phyloP scores from a whole-genome alignment of 164 flowering plant species.

The Paratinospora sagittata region DNA sequence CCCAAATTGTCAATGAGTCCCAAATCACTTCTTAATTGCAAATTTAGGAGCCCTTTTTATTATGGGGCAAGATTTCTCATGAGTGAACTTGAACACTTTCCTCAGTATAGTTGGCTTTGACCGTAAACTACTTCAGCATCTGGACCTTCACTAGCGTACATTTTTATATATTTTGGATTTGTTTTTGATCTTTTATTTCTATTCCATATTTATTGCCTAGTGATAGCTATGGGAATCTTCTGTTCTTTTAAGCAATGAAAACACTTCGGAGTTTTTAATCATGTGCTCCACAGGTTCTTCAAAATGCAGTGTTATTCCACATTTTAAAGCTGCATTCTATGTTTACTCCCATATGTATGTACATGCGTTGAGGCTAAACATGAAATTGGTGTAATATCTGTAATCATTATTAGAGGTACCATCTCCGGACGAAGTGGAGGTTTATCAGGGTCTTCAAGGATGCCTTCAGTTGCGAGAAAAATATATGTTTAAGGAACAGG shows the following conservation, averaged over 20 bases:
- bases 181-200: not conserved
- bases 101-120: not conserved
- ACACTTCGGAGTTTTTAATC: no score
- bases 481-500: constrained; percentile 70
- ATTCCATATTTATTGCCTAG: not conserved
- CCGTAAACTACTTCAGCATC: not conserved
- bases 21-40: not conserved
- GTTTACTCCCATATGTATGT: not conserved
- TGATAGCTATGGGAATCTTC: no score
- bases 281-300: no score
- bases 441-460: constrained; percentile 58
- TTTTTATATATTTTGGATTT: not conserved
- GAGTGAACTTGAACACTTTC: not conserved
- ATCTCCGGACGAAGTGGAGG: constrained; percentile 81
- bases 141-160: not conserved
- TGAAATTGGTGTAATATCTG: not conserved
- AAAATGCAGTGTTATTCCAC: no score
- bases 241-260: no score
- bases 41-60: not conserved
- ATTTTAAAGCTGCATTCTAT: not conserved
- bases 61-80: not conserved
- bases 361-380: not conserved
- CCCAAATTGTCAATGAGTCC: not conserved
- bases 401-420: constrained; percentile 61
- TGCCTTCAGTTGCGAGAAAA: constrained; percentile 84